phyloP scores from a whole-genome alignment of 768 basidiomycete species.

The Dentipellis sp. region DNA sequence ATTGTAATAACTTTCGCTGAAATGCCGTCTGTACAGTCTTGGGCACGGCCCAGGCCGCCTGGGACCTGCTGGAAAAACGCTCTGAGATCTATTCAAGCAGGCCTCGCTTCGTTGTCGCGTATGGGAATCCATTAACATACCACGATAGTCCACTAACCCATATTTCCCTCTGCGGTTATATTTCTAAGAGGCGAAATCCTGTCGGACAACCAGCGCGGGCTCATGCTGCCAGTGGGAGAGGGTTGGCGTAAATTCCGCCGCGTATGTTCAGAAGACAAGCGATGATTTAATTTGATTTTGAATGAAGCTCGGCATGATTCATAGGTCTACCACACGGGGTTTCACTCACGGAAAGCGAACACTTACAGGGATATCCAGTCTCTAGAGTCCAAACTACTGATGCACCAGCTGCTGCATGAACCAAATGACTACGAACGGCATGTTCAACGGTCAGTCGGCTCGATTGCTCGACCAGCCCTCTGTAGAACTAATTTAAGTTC shows the following conservation, averaged over 20 bases:
- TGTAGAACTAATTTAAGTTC: too few relatives aligned
- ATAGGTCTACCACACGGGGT: slow-evolving; percentile 35
- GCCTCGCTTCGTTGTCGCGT: slow-evolving; percentile 37
- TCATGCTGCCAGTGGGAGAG: slow-evolving; percentile 35
- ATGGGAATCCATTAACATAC: not conserved
- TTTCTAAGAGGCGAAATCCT: slow-evolving; percentile 32
- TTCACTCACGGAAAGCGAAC: slow-evolving; percentile 32
- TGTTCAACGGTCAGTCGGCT: slow-evolving; percentile 27
- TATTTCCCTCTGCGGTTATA: not conserved
- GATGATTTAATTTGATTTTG: not conserved
- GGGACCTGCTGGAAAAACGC: slow-evolving; percentile 39
- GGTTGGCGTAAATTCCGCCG: slow-evolving; percentile 40
- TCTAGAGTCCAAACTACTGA: slow-evolving; percentile 34
- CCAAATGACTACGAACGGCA: slow-evolving; percentile 33
- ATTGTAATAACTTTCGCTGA: too few relatives aligned
- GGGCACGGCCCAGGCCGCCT: slow-evolving; percentile 35
- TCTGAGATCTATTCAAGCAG: slow-evolving; percentile 38
- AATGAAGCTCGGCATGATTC: too few relatives aligned
- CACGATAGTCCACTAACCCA: not conserved
- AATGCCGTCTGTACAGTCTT: slow-evolving; percentile 23
- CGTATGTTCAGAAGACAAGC: slow-evolving; percentile 15
- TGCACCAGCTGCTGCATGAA: slow-evolving; percentile 31
- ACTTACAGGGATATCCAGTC: slow-evolving; percentile 38
- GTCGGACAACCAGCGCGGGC: slow-evolving; percentile 35
- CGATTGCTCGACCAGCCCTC: too few relatives aligned